Evolutionary conservation across 1,139 yeast genomes (phyloP), one percentile per base, ranked within the genome.

Genomic region (Pichia sp.): DNA sequence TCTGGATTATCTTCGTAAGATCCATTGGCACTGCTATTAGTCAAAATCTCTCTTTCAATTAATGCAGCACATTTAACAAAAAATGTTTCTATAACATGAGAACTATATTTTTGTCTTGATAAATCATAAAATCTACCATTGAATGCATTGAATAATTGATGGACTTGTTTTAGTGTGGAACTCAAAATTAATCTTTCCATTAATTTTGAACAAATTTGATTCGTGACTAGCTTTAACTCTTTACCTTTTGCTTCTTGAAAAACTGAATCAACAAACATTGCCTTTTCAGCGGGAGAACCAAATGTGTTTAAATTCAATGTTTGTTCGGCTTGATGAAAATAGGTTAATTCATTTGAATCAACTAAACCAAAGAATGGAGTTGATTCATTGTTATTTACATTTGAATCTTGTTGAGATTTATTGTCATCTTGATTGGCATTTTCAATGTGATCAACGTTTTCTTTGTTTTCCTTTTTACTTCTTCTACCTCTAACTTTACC

Each of bases 151-250:
- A 85, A 85, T 1, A 90, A 64, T 34, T 68, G 63, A 61, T 81
- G 77, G 50, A 87, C 65, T 61, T 89, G 95, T 20, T 65, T 68
- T 50, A 80, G 82, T 34, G 74, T 71, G 16, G 90, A 83, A 31
- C 72, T 69, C 40, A 86, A 65, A n/a, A 90, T 76, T 51, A 92
- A 68, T 60, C 97, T 73, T 66, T 92, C 99, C 71, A 92, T 74
- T 49, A 92, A 73, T 61, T 92, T 92, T 22, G 97, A 90, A 60
- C 97, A 89, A 47, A 90, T 87, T 59, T 90, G 97, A 60, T 92
- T 90, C 4, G 97, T 90, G 9, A 87, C 96, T 41, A 92, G 71
- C 63, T 92, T 92, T 55, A 94, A 70, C 64, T 92, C 98, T 56
- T 90, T 89, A 6, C 97, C 97, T 46, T 74, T 73, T 29, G 90